phyloP scores from a whole-genome alignment of 1,284 basidiomycete genomes.

The Leucoagaricus sp. region DNA sequence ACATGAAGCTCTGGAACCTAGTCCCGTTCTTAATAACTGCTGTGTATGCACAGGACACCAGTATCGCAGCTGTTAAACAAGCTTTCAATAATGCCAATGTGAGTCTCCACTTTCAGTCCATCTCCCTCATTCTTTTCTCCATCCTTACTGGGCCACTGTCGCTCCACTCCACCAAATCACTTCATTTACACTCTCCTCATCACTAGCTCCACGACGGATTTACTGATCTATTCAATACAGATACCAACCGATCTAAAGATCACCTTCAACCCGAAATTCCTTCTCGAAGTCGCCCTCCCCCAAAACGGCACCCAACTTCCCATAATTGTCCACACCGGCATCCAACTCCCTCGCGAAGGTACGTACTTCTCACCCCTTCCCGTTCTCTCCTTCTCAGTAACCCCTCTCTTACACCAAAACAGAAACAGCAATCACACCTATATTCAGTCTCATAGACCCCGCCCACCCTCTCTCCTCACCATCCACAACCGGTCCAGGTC shows the following conservation, averaged over 20 bases:
- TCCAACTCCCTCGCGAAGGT: conserved; percentile 4
- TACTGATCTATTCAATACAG: conserved; percentile 12
- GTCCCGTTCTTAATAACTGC: background rate
- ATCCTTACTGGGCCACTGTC: too few species aligned
- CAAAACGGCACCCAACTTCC: background rate
- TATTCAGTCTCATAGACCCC: conserved; percentile 35
- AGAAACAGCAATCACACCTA: conserved; percentile 47
- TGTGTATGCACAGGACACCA: conserved; percentile 19
- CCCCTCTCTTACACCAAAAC: conserved; percentile 3
- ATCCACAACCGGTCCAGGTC: conserved; percentile 28
- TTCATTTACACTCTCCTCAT: too few species aligned
- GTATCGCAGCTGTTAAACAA: conserved; percentile 18
- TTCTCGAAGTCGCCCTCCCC: conserved; percentile 28
- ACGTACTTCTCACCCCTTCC: background rate
- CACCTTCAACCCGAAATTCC: conserved; percentile 25
- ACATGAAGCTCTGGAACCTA: background rate
- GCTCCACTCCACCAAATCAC: too few species aligned
- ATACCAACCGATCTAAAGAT: conserved; percentile 24
- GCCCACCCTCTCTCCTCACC: background rate
- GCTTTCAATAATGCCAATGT: conserved; percentile 22
- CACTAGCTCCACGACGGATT: background rate
- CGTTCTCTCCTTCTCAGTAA: background rate
- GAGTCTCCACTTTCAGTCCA: too few species aligned
- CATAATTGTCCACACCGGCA: background rate
- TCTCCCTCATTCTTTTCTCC: too few species aligned